Conservation (phyloP, 2,329 filamentous ascomycete species). For the Talaromyces sp. region DNA sequence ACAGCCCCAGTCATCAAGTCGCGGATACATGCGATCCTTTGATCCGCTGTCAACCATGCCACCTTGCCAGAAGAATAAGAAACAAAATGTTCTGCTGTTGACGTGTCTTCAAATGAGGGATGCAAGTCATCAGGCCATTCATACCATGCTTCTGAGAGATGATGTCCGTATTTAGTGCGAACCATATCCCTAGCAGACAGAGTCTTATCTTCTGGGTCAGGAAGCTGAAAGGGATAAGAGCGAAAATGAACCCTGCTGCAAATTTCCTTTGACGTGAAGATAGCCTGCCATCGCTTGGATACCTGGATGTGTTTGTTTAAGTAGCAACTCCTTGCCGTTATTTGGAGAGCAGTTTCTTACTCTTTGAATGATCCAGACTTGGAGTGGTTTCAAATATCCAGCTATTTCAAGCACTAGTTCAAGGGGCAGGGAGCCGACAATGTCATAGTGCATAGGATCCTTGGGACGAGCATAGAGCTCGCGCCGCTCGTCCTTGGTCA, state of each 20-base stretch:
- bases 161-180: background rate
- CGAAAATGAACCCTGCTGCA: conserved; percentile 17
- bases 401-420: conserved; percentile 30
- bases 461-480: conserved; percentile 22
- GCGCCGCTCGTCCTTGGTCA: conserved; percentile 29
- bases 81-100: background rate
- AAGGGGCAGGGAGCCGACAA: conserved; percentile 28
- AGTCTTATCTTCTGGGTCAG: background rate
- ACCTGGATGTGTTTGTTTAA: conserved; percentile 24
- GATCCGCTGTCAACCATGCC: conserved; percentile 10
- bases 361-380: conserved; percentile 26
- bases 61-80: conserved; percentile 7
- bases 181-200: background rate
- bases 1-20: background rate
- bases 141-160: background rate
- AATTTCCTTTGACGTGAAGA: conserved; percentile 26
- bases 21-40: background rate
- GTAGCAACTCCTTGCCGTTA: background rate
- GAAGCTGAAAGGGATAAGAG: conserved; percentile 12
- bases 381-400: conserved; percentile 23
- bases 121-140: background rate
- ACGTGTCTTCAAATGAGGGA: background rate
- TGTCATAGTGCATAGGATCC: conserved; percentile 27
- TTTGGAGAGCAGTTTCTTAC: conserved; percentile 18
- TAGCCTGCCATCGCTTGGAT: conserved; percentile 28